Percentiles rank a stretch among this genome's conserved stretches.
These are phyloP conservation scores for Macadamia tetraphylla DNA, from an alignment of 164 flowering plant genomes.

Conservation along the genomic window DNA sequence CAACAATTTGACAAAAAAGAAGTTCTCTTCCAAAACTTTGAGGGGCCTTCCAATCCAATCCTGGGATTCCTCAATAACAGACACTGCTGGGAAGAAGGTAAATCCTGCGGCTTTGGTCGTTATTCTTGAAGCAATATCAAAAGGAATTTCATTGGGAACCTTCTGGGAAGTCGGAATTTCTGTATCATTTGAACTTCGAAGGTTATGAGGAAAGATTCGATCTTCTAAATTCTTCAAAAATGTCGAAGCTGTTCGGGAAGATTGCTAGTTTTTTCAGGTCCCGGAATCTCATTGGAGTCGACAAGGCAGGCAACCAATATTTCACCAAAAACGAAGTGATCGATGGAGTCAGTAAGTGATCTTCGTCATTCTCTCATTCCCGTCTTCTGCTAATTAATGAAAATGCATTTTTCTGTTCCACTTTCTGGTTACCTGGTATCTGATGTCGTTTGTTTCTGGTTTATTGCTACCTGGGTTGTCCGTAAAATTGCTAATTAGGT, in stretches of 20 bases:
- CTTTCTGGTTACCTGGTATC: background rate
- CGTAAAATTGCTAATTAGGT: background rate
- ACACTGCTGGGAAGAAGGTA: no score
- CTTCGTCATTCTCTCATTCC: slow-evolving; percentile 2
- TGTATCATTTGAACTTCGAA: background rate
- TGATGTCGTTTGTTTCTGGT: background rate
- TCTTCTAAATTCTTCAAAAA: slow-evolving; percentile 12
- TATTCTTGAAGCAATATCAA: no score
- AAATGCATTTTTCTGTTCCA: background rate
- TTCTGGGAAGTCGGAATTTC: no score
- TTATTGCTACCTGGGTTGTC: background rate
- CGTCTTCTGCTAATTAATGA: background rate
- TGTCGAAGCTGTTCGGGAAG: slow-evolving; percentile 63
- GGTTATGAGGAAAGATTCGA: slow-evolving; percentile 11
- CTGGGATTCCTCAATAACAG: no score
- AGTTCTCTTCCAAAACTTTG: no score
- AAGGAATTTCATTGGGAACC: no score
- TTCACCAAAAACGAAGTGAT: slow-evolving; percentile 57
- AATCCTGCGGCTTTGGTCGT: no score
- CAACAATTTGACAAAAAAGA: no score
- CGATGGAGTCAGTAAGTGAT: slow-evolving; percentile 76
- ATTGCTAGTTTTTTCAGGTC: slow-evolving; percentile 52
- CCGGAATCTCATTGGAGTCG: slow-evolving; percentile 46
- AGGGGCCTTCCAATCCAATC: no score
- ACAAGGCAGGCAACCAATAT: slow-evolving; percentile 82